Percentiles rank a stretch among this genome's conserved stretches.
Evolutionary conservation across 768 basidiomycete genomes (phyloP).

Genomic region (Auricularia heimuer): DNA sequence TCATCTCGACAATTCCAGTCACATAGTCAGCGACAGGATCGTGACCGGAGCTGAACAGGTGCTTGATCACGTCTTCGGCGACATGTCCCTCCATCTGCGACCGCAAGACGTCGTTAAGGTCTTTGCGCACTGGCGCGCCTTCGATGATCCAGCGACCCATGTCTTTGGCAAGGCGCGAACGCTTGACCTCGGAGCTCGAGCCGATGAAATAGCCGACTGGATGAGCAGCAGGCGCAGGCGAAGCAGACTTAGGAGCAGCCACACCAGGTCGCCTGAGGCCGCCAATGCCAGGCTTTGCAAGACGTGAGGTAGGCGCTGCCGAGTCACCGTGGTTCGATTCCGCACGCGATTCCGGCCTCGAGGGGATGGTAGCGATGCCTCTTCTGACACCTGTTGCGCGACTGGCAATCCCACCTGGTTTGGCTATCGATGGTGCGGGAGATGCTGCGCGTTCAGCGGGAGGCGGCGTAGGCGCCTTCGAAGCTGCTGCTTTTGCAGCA

Average conservation of each 20-base stretch:
- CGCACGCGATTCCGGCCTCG: conserved; percentile 37
- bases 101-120: conserved; percentile 76
- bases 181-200: conserved; percentile 53
- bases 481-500: conserved; percentile 2
- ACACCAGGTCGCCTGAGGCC: conserved; percentile 34
- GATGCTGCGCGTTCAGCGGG: conserved; percentile 16
- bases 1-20: conserved; percentile 59
- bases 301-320: conserved; percentile 26
- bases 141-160: conserved; percentile 78
- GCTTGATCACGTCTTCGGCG: conserved; percentile 62
- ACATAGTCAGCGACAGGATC: conserved; percentile 90
- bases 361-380: conserved; percentile 39
- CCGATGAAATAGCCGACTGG: conserved; percentile 35
- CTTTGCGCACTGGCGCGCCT: conserved; percentile 70
- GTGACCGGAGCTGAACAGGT: conserved; percentile 92
- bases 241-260: conserved; percentile 15
- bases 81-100: conserved; percentile 85
- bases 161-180: conserved; percentile 63
- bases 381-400: conserved; percentile 62
- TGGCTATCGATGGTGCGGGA: conserved; percentile 24
- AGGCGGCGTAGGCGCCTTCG: conserved; percentile 2
- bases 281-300: conserved; percentile 29
- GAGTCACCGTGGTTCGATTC: conserved; percentile 17
- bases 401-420: conserved; percentile 26
- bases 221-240: conserved; percentile 24